Base-by-base conservation (phyloP, 192 early-diverging fungal genomes). In the Coemansia sp. region DNA sequence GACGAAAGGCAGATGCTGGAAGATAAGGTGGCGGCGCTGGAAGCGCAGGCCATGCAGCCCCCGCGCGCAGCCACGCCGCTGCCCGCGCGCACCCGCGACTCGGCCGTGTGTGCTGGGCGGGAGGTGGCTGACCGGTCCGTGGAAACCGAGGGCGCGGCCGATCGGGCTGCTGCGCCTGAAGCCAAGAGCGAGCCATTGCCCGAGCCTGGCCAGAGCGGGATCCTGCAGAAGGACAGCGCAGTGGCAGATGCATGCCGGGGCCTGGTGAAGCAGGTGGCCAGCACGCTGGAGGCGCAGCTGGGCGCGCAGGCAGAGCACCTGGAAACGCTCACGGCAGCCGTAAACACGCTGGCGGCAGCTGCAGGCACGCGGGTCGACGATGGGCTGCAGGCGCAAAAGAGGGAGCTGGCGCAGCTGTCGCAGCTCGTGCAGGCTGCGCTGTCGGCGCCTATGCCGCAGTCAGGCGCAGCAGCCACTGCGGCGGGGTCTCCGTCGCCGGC, bases 1-100 rank as follows among this genome's bases (percentile, higher is more conserved):
- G 57, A 49, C 16, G 72, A 75, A 53, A 46, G 58, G 2, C 56
- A 23, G 40, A 30, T 44, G 21, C 46, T 75, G 18, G 60, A 65
- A 28, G 52, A 53, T 5, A 50, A 57, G 35, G 42, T 61, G 9
- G 45, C 38, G 0, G 55, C 64, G 16, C 63, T 63, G 13, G 63
- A 72, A 55, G 62, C 63, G 18, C 45, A 61, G 49, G 23, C 33
- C 20, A 15, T 61, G 43, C 30, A 37, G 23, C 42, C 52, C 19
- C 70, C 59, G 15, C 61, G 55, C 0, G 40, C 55, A 15, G 23
- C 56, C 10, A 48, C 54, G 20, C 61, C 62, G 3, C 16, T 53
- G 37, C 49, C 61, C 11, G 36, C 58, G 36, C 47, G 53, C 19
- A 58, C 36, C 37, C 61, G 66, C 26, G 59, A 68, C 30, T 65